Base-by-base conservation (phyloP, 1,284 basidiomycete species). In the Ceratobasidium sp. region DNA sequence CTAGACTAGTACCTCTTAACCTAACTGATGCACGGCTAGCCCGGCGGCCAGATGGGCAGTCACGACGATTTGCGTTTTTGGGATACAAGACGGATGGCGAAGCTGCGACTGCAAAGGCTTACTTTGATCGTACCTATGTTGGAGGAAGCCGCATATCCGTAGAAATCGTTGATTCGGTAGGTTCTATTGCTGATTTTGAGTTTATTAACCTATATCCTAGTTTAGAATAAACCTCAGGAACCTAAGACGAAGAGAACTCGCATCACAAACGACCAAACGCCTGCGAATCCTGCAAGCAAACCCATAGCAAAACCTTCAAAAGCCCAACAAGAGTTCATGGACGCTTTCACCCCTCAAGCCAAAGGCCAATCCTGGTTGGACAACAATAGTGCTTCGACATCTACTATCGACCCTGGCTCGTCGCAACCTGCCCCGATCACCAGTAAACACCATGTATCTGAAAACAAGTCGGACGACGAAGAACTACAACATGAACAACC, bases 11-110 rank as follows among this genome's bases (percentile, higher is more conserved):
- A 80, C 84, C 49, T 89, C 73, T 76, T 28, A 76, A 76, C 51
- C 28, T 98, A 78, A 99, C 97, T 4, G 97, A 99, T 86, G 89
- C 93, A 73, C 95, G 95, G 85, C 89, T 99, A 76, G 92, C 97
- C 9, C 95, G 94, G 83, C 87, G 87, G 0, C 89, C 80, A 10
- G 84, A 96, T 83, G 96, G 96, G 0, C 93, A 91, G 0, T 93
- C 94, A 2, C 89, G 97, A 4, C 89, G 95, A 49, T 97, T 99
- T 83, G 97, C 94, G 0, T 99, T 99, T 84, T 89, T 98, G 7
- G 97, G 97, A 0, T 99, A 92, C 88, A 95, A 94, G 85, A 91
- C 91, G 0, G 89, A 93, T 51, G 87, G 89, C 13, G 95, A 98
- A 81, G 97, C 97, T 0, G 80, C 86, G 13, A 89, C 89, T 18